phyloP scores from a whole-genome alignment of 345 rosid species.

The Combretum micranthum region DNA sequence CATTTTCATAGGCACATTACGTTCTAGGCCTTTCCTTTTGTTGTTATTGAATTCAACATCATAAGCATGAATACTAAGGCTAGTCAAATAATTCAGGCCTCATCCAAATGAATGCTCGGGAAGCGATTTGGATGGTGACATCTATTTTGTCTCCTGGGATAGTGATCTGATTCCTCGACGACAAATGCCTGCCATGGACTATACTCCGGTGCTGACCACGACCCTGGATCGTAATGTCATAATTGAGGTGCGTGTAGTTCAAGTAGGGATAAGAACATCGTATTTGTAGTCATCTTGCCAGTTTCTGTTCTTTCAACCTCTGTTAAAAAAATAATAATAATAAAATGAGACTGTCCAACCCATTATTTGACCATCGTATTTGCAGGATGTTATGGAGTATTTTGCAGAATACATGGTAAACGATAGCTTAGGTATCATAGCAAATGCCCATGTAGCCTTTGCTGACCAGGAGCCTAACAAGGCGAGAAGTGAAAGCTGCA shows the following conservation, averaged over 20 bases:
- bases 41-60: not conserved
- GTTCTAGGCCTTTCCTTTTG: not conserved
- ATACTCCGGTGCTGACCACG: constrained; percentile 9
- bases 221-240: constrained; percentile 21
- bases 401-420: constrained; percentile 1
- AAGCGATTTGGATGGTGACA: constrained; percentile 62
- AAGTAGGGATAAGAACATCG: too few relatives aligned
- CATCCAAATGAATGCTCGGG: constrained; percentile 81
- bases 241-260: constrained; percentile 20
- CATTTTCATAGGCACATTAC: not conserved
- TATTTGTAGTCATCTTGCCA: too few relatives aligned
- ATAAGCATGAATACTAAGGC: constrained; percentile 12
- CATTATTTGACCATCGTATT: too few relatives aligned
- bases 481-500: constrained; percentile 33
- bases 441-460: constrained; percentile 32
- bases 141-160: constrained; percentile 39
- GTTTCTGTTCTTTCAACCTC: too few relatives aligned
- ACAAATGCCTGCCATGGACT: constrained; percentile 25
- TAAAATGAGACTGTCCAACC: too few relatives aligned
- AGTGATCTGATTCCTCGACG: constrained; percentile 21
- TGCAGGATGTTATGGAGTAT: constrained; percentile 46
- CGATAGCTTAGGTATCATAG: constrained; percentile 43
- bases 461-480: constrained; percentile 34
- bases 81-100: constrained; percentile 34
- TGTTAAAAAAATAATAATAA: too few relatives aligned